Conservation (phyloP, 1,284 basidiomycete genomes). For the Fomitopsis pinicola region DNA sequence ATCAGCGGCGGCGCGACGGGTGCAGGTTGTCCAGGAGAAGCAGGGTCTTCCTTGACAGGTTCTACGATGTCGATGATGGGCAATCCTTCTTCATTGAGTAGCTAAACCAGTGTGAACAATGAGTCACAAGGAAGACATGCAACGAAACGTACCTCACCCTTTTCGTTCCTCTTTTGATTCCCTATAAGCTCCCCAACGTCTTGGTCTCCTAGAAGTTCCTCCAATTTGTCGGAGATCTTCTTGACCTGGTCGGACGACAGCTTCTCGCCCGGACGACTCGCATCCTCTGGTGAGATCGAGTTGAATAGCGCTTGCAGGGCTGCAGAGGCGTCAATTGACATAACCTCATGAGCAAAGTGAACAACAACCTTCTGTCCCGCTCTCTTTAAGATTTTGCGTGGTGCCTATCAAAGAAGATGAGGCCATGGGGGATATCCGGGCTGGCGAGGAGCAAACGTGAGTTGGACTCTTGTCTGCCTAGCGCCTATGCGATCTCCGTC, state of each 20-base stretch:
- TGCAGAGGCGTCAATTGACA: slow-evolving; percentile 22
- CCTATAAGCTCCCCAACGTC: slow-evolving; percentile 22
- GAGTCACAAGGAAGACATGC: slow-evolving; percentile 8
- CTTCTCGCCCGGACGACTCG: slow-evolving; percentile 25
- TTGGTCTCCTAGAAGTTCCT: slow-evolving; percentile 53
- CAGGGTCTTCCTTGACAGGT: slow-evolving; percentile 31
- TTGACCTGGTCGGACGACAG: slow-evolving; percentile 46
- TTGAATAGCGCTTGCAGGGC: slow-evolving; percentile 50
- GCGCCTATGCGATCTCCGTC: neutral
- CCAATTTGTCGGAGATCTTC: slow-evolving; percentile 56
- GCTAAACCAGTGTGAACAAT: slow-evolving; percentile 32
- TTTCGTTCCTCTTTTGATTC: slow-evolving; percentile 41
- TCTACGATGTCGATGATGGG: slow-evolving; percentile 78
- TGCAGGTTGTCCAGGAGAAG: neutral
- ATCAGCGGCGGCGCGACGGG: slow-evolving; percentile 10
- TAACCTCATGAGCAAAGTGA: neutral
- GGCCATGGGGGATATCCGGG: slow-evolving; percentile 6
- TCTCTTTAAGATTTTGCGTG: slow-evolving; percentile 24
- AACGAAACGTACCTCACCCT: slow-evolving; percentile 52
- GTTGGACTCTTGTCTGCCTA: neutral
- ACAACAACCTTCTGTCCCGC: slow-evolving; percentile 28
- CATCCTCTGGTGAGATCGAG: slow-evolving; percentile 37
- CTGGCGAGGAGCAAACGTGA: neutral
- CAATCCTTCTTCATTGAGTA: slow-evolving; percentile 71
- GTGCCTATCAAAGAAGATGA: slow-evolving; percentile 8